phyloP scores from a whole-genome alignment of 495 filamentous ascomycete genomes.

The Aspergillus panamensis region DNA sequence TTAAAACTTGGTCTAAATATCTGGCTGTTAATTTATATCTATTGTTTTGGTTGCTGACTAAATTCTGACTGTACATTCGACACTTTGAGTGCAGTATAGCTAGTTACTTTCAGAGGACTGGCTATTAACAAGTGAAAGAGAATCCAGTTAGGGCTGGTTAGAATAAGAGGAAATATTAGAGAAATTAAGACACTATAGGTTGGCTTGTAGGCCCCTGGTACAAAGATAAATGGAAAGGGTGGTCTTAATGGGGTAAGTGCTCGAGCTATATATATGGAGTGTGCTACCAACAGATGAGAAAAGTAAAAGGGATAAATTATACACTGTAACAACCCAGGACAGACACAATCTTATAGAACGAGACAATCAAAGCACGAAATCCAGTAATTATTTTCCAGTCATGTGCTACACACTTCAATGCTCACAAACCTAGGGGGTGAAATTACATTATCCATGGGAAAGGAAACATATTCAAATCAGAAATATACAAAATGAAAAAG shows the following conservation, averaged over 20 bases:
- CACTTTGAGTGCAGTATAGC: background rate
- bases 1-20: background rate
- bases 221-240: too few relatives aligned
- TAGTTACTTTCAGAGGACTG: background rate
- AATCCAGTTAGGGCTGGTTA: too few relatives aligned
- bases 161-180: too few relatives aligned
- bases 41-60: conserved; percentile 4
- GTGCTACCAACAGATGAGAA: too few relatives aligned
- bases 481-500: conserved; percentile 6
- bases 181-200: too few relatives aligned
- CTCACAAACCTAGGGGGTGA: background rate
- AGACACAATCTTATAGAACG: background rate
- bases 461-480: background rate
- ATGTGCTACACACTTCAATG: background rate
- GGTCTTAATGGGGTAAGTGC: too few relatives aligned
- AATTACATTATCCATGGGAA: conserved; percentile 4
- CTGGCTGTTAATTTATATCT: background rate
- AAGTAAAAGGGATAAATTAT: too few relatives aligned
- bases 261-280: too few relatives aligned
- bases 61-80: conserved; percentile 3
- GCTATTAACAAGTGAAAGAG: too few relatives aligned
- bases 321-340: background rate
- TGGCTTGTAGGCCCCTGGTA: too few relatives aligned
- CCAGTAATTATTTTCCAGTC: background rate
- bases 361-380: background rate